A percentile compares a stretch with the other conserved stretches of the same genome.
These are phyloP conservation scores for Diutina scorzettiae DNA, from an alignment of 1,139 yeast species.

Conservation along the genomic window DNA sequence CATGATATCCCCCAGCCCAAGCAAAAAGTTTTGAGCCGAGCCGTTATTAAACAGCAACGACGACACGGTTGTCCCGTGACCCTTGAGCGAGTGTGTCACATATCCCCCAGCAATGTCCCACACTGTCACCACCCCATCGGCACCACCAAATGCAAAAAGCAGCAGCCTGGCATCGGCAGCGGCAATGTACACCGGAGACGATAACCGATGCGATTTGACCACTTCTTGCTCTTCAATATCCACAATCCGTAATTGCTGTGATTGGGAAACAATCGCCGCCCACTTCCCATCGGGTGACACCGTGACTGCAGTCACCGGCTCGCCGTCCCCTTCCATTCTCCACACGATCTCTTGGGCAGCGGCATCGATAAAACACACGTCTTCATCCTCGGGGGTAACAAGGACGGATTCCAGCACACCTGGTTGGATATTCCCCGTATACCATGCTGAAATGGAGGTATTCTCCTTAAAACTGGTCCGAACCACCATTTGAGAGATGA, in stretches of 20 bases:
- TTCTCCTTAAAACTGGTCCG: neutral
- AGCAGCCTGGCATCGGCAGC: constrained; percentile 73
- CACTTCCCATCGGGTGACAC: constrained; percentile 66
- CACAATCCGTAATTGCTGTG: constrained; percentile 68
- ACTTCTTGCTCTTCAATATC: constrained; percentile 33
- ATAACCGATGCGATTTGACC: constrained; percentile 43
- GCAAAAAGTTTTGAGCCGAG: constrained; percentile 60
- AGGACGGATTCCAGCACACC: constrained; percentile 45
- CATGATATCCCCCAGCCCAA: constrained; percentile 81
- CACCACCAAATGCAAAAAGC: constrained; percentile 85
- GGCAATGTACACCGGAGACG: constrained; percentile 76
- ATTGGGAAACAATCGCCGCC: constrained; percentile 68
- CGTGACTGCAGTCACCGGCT: constrained; percentile 59
- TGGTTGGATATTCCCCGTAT: constrained; percentile 63
- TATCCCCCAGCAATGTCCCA: constrained; percentile 89
- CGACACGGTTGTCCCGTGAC: constrained; percentile 90
- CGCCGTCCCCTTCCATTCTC: constrained; percentile 77
- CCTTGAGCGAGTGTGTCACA: constrained; percentile 81
- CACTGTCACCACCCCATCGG: constrained; percentile 86
- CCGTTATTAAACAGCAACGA: constrained; percentile 59
- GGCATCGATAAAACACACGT: constrained; percentile 58
- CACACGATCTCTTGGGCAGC: constrained; percentile 45
- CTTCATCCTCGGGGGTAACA: constrained; percentile 76
- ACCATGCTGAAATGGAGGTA: constrained; percentile 47
- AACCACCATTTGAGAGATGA: neutral